phyloP scores from a whole-genome alignment of 1,284 basidiomycete species.

The Anthracocystis walkeri region DNA sequence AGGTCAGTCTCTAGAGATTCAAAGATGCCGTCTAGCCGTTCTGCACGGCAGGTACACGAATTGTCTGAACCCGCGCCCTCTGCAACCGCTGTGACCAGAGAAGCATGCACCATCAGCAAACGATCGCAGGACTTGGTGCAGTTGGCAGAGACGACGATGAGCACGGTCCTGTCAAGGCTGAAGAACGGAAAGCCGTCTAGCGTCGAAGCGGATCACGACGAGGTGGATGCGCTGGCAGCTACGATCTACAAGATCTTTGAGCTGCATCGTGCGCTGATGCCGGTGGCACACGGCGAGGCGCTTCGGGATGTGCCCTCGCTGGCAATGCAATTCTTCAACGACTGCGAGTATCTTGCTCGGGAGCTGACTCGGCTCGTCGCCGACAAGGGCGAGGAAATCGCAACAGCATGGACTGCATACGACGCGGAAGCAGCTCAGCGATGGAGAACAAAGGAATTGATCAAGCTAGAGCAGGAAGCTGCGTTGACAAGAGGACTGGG shows the following conservation, averaged over 20 bases:
- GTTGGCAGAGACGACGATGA: constrained; percentile 34
- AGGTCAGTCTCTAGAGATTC: constrained; percentile 5
- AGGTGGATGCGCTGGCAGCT: constrained; percentile 25
- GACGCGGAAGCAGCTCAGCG: constrained; percentile 25
- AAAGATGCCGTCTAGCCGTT: not conserved
- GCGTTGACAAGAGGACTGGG: constrained; percentile 45
- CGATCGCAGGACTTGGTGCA: constrained; percentile 44
- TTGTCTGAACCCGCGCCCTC: not conserved
- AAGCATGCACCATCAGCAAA: constrained; percentile 50
- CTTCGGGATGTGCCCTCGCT: constrained; percentile 75
- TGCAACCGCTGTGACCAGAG: constrained; percentile 15
- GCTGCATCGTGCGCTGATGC: constrained; percentile 83
- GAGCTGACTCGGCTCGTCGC: constrained; percentile 61
- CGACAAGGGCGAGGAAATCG: constrained; percentile 65
- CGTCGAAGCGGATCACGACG: constrained; percentile 3
- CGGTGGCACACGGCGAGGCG: constrained; percentile 76
- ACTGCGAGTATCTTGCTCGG: constrained; percentile 78
- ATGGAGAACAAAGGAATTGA: constrained; percentile 21
- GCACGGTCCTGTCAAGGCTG: constrained; percentile 23
- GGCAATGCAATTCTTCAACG: constrained; percentile 86
- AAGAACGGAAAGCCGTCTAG: not conserved
- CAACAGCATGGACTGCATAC: constrained; percentile 11
- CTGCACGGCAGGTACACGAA: not conserved
- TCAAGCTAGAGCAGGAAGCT: constrained; percentile 49
- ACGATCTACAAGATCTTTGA: constrained; percentile 76